Evolutionary conservation across 345 rosid species (phyloP), one percentile per base, ranked within the genome.

Genomic region (Salix brachista): DNA sequence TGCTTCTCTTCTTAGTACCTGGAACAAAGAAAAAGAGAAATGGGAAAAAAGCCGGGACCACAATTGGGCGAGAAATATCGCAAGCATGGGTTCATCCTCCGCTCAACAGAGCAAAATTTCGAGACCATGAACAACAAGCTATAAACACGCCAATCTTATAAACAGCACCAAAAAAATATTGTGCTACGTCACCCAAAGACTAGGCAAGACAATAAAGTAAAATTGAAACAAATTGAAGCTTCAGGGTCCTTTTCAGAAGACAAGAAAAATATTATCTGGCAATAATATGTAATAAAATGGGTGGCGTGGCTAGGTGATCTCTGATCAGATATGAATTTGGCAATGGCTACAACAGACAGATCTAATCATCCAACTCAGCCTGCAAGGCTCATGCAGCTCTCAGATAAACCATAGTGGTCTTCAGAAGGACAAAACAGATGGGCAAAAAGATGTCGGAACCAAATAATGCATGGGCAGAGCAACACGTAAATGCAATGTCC

Each of bases 1-100:
- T 68, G 95, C 95, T 84, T 91, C 98, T 84, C 97, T 91, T 78
- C 74, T 83, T 48, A 93, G 87, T 56, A 91, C 97, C 98, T 93
- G 86, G 75, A 71, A 3, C 62, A 52, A 41, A 62, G 65, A 30
- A 18, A 18, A 66, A 39, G 65, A 50, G 44, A 68, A 60, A 34
- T 18, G 36, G 30, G 54, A 10, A 32, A 3, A 46, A 66, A 36
- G 26, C 34, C 6, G 2, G 8, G 44, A 11, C 48, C 37, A 67
- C 6, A 68, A 19, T 41, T 1, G 12, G 56, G 54, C 11, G 48
- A 66, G 23, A 30, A 30, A 39, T 13, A 64, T 67, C 25, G 8
- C 39, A 32, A 62, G 16, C 30, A 30, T 21, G 37, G 37, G 12
- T 28, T 17, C 34, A 30, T n/a, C 13, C 18, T 26, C 34, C 67